These are phyloP conservation scores for Backusella australiensis DNA, from an alignment of 192 early-diverging fungal genomes.

Conservation along the genomic window DNA sequence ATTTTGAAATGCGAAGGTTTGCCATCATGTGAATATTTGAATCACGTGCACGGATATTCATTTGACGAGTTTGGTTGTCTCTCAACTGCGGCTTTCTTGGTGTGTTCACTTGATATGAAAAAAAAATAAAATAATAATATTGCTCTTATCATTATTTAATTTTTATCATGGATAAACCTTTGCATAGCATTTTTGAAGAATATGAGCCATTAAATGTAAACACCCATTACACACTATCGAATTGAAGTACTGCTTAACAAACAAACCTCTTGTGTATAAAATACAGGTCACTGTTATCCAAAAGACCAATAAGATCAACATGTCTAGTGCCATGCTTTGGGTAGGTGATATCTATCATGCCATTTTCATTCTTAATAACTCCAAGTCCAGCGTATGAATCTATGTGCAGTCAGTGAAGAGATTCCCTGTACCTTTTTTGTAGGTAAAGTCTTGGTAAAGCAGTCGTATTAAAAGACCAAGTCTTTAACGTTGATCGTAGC, in stretches of 20 bases:
- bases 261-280: neutral
- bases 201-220: constrained; percentile 21
- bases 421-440: constrained; percentile 38
- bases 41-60: neutral
- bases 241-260: neutral
- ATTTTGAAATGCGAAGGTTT: neutral
- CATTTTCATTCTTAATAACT: neutral
- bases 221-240: neutral
- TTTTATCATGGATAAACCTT: constrained; percentile 2
- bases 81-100: neutral
- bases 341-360: neutral
- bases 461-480: too few relatives aligned
- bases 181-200: constrained; percentile 16
- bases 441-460: constrained; percentile 24
- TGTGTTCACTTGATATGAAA: neutral
- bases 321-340: constrained; percentile 16
- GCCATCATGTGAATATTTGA: neutral
- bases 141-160: neutral
- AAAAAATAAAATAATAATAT: too few relatives aligned
- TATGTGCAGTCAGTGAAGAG: constrained; percentile 37
- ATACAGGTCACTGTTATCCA: constrained; percentile 22
- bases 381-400: constrained; percentile 40
- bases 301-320: constrained; percentile 8
- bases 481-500: constrained; percentile 18
- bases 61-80: neutral